These are phyloP conservation scores for Tricladium varicosporioides DNA, from an alignment of 2,329 filamentous ascomycete genomes.

Conservation along the genomic window DNA sequence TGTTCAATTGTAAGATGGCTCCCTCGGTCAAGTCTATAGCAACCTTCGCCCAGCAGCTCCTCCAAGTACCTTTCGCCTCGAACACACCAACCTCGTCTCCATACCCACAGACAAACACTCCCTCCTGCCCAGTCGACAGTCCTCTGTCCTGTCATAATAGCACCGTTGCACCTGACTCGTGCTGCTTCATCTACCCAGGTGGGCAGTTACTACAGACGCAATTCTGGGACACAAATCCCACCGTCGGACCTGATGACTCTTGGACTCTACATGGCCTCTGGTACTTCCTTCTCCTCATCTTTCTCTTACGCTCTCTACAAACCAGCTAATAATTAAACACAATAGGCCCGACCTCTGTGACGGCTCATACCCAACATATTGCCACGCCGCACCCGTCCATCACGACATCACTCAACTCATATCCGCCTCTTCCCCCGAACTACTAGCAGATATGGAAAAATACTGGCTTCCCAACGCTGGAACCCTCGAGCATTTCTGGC, in stretches of 20 bases:
- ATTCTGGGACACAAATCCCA: slow-evolving; percentile 70
- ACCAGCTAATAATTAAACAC: too few relatives aligned
- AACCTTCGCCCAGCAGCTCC: slow-evolving; percentile 22
- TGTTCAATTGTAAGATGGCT: not conserved
- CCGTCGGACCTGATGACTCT: slow-evolving; percentile 60
- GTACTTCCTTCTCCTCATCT: slow-evolving; percentile 13
- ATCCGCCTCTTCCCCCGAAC: slow-evolving; percentile 37
- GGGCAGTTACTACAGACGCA: slow-evolving; percentile 71
- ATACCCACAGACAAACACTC: slow-evolving; percentile 21
- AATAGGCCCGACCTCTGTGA: slow-evolving; percentile 58
- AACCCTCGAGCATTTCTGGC: slow-evolving; percentile 61
- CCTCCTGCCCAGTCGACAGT: slow-evolving; percentile 27
- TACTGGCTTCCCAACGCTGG: slow-evolving; percentile 70
- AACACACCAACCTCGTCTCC: not conserved
- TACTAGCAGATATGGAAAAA: slow-evolving; percentile 63
- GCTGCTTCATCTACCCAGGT: slow-evolving; percentile 71
- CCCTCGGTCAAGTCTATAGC: slow-evolving; percentile 27
- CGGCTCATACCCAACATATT: slow-evolving; percentile 64
- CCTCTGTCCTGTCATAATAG: slow-evolving; percentile 63
- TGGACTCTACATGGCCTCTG: slow-evolving; percentile 75
- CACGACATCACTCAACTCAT: slow-evolving; percentile 59
- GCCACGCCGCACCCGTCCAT: slow-evolving; percentile 60
- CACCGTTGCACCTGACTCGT: slow-evolving; percentile 55
- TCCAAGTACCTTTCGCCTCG: slow-evolving; percentile 22
- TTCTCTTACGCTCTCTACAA: too few relatives aligned